Percentiles rank a stretch among this genome's conserved stretches.
Evolutionary conservation across 257 asterid genomes (phyloP).

Genomic region (Gentiana macrophylla): DNA sequence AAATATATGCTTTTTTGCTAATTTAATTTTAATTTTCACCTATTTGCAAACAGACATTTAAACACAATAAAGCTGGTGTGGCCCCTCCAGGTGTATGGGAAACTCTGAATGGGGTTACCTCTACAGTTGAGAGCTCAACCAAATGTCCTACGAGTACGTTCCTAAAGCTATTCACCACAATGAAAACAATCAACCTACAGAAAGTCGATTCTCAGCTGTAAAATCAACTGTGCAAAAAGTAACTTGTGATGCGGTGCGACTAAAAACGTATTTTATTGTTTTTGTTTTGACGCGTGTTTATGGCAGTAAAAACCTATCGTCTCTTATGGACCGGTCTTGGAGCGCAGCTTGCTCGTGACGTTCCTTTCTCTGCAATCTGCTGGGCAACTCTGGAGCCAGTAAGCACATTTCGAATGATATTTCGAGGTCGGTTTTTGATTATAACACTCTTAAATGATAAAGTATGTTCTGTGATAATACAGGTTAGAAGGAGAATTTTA

Average conservation of each 20-base stretch:
- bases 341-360: constrained; percentile 88
- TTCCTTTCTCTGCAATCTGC: constrained; percentile 88
- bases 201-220: too few species aligned
- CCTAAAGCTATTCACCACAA: too few species aligned
- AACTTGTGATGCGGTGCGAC: too few species aligned
- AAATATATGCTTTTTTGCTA: too few species aligned
- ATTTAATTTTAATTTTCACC: too few species aligned
- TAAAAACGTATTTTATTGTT: too few species aligned
- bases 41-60: constrained; percentile 44
- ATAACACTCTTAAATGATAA: neutral
- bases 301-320: constrained; percentile 54
- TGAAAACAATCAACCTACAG: too few species aligned
- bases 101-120: constrained; percentile 52
- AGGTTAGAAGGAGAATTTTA: constrained; percentile 61
- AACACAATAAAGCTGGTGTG: constrained; percentile 40
- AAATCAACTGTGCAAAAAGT: too few species aligned
- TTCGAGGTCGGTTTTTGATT: neutral
- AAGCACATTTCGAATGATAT: constrained; percentile 11
- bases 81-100: constrained; percentile 74
- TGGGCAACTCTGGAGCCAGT: constrained; percentile 92
- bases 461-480: constrained; percentile 17
- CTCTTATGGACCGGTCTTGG: constrained; percentile 84
- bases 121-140: constrained; percentile 39
- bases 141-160: constrained; percentile 39
- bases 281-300: neutral